Base-by-base conservation (phyloP, 306 rosid species). In the Vigna reflexopilosa region DNA sequence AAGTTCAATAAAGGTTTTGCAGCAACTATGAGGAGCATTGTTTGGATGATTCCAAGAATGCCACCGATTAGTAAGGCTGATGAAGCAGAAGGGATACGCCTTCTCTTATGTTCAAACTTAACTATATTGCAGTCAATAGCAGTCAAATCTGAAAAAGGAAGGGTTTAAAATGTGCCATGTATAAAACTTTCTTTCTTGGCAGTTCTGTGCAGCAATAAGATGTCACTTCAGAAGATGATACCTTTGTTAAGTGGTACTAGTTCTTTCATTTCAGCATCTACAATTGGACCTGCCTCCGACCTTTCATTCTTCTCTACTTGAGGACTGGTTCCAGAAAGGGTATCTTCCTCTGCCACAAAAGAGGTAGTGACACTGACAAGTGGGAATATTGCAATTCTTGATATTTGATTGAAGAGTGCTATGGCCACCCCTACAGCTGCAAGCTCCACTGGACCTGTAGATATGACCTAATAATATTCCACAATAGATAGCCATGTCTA, bases 381-480 rank as follows among this genome's bases (percentile, higher is more conserved):
- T 1, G 97, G 97, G 66, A 92, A 90, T 73, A 92, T 92, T 24
- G 97, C 91, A 14, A 92, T 88, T 77, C 93, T 81, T 34, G 97
- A 92, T n/a, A 80, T 90, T 77, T 92, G 97, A 81, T 90, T 92
- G 78, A 92, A 92, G 73, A 92, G 75, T 63, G 95, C 95, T 77
- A 92, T 92, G 8, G 97, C 87, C 67, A 90, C 95, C 51, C 97
- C 97, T 22, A 92, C 97, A 64, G 95, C 97, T 36, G 97, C 97
- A 61, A 92, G 95, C 85, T 92, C 97, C 75, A 92, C 88, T 1
- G 93, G 85, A 79, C 97, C 94, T 73, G 55, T 42, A 72, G 87
- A 70, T 2, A 59, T 59, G 79, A 26, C 67, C 49, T 36, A 52
- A 72, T 65, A 40, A 59, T 30, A 62, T 49, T 40, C 20, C 34